phyloP scores from a whole-genome alignment of 2,329 filamentous ascomycete species.

The Neonectria coccinea region DNA sequence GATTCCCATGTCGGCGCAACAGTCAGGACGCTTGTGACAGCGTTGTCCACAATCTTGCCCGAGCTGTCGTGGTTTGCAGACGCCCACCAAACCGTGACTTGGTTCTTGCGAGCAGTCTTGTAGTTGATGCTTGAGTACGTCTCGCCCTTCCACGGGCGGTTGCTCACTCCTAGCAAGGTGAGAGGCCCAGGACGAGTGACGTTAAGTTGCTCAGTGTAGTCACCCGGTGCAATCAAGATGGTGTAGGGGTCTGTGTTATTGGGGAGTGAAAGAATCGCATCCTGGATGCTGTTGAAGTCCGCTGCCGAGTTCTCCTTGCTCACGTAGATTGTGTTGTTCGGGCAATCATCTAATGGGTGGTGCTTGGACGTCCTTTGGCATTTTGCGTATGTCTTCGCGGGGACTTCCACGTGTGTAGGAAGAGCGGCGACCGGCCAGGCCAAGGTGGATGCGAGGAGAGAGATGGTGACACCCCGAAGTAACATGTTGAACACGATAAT shows the following conservation, averaged over 20 bases:
- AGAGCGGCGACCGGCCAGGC: slow-evolving; percentile 9
- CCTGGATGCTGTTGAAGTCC: slow-evolving; percentile 54
- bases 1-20: slow-evolving; percentile 73
- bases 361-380: slow-evolving; percentile 33
- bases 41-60: slow-evolving; percentile 65
- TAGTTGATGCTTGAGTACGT: slow-evolving; percentile 56
- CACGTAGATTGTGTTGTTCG: slow-evolving; percentile 56
- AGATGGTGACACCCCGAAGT: not conserved
- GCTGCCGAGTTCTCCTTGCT: slow-evolving; percentile 50
- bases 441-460: slow-evolving; percentile 7
- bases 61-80: slow-evolving; percentile 60
- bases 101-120: slow-evolving; percentile 55
- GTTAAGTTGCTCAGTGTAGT: not conserved
- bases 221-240: slow-evolving; percentile 62
- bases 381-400: slow-evolving; percentile 36
- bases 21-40: slow-evolving; percentile 70
- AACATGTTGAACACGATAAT: slow-evolving; percentile 1
- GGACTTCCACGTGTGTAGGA: slow-evolving; percentile 16
- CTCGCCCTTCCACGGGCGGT: slow-evolving; percentile 49
- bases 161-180: slow-evolving; percentile 70
- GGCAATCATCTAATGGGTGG: slow-evolving; percentile 50
- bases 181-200: slow-evolving; percentile 65
- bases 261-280: slow-evolving; percentile 55
- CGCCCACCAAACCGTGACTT: slow-evolving; percentile 69
- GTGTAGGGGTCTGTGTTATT: slow-evolving; percentile 42